phyloP scores from a whole-genome alignment of 192 early-diverging fungal species.

The Coemansia sp. region DNA sequence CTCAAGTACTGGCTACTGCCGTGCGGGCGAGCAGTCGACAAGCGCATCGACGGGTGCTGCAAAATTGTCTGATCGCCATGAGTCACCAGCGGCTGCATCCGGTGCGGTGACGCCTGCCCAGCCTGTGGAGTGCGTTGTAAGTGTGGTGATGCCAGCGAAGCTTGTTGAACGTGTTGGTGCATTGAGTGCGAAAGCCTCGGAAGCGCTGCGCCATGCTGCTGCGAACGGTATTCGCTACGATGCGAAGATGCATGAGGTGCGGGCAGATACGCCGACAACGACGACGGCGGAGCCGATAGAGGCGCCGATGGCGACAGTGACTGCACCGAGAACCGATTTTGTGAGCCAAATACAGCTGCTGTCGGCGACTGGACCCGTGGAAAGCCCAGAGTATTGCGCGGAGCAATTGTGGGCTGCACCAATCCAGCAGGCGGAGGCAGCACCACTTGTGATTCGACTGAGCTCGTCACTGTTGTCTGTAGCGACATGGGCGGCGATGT shows the following conservation, averaged over 20 bases:
- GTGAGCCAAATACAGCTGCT: slow-evolving; percentile 2
- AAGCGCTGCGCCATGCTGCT: slow-evolving; percentile 9
- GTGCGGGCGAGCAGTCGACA: slow-evolving; percentile 11
- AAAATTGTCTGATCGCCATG: slow-evolving; percentile 8
- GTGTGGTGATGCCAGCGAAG: slow-evolving; percentile 17
- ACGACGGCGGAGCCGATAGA: slow-evolving; percentile 19
- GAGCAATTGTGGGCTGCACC: slow-evolving; percentile 11
- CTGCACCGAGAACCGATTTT: slow-evolving; percentile 6
- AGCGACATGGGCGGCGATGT: slow-evolving; percentile 2
- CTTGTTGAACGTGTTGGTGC: slow-evolving; percentile 8
- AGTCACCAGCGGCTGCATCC: slow-evolving; percentile 4
- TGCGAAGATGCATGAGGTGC: slow-evolving; percentile 12
- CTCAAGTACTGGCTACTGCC: slow-evolving; percentile 6
- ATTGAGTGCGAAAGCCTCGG: slow-evolving; percentile 12
- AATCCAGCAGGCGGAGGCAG: slow-evolving; percentile 13
- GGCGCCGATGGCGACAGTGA: slow-evolving; percentile 20
- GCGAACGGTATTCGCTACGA: slow-evolving; percentile 11
- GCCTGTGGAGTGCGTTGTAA: neutral
- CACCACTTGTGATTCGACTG: slow-evolving; percentile 1
- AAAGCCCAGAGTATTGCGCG: slow-evolving; percentile 3
- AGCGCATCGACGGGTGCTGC: slow-evolving; percentile 21
- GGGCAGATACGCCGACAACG: slow-evolving; percentile 12
- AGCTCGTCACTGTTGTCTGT: slow-evolving; percentile 6
- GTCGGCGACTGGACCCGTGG: slow-evolving; percentile 19
- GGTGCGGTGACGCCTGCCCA: neutral